Evolutionary conservation across 495 filamentous ascomycete species (phyloP).

Genomic region (Xylaria acuta): DNA sequence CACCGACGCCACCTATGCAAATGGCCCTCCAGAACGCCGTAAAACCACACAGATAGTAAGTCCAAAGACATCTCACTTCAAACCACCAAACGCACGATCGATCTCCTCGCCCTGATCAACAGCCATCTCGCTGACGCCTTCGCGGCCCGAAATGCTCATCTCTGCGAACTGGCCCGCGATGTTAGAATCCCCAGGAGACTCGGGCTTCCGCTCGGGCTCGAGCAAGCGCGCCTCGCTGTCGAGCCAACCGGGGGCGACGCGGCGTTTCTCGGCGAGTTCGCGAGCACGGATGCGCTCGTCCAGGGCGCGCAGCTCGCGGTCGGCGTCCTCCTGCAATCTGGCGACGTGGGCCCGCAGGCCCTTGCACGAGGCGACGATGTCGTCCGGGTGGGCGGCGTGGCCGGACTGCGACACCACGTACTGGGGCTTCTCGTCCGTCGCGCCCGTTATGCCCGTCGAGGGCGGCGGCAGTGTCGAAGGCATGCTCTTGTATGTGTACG

Average conservation of each 20-base stretch:
- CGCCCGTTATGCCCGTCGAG: slow-evolving; percentile 59
- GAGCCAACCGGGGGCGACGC: slow-evolving; percentile 92
- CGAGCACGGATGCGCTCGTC: slow-evolving; percentile 72
- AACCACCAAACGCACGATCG: slow-evolving; percentile 85
- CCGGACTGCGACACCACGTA: slow-evolving; percentile 78
- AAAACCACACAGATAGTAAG: background rate
- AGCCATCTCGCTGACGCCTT: slow-evolving; percentile 52
- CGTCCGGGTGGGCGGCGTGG: slow-evolving; percentile 79
- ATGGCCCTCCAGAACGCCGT: slow-evolving; percentile 13
- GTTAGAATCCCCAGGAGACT: slow-evolving; percentile 20
- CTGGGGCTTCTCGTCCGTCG: slow-evolving; percentile 55
- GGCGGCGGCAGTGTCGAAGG: slow-evolving; percentile 85
- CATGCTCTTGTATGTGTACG: slow-evolving; percentile 92
- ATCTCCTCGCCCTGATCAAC: slow-evolving; percentile 76
- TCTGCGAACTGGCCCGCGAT: slow-evolving; percentile 33
- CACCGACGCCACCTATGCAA: slow-evolving; percentile 6
- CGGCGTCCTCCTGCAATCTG: slow-evolving; percentile 66
- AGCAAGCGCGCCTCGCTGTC: slow-evolving; percentile 86
- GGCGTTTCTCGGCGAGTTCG: slow-evolving; percentile 89
- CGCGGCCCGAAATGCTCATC: slow-evolving; percentile 48
- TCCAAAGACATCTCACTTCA: slow-evolving; percentile 43
- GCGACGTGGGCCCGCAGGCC: slow-evolving; percentile 77
- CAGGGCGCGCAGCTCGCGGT: slow-evolving; percentile 69
- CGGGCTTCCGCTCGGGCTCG: slow-evolving; percentile 66
- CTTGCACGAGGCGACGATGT: slow-evolving; percentile 80